Evolutionary conservation across 2,329 filamentous ascomycete genomes (phyloP).

Genomic region (Aspergillus versicolor): DNA sequence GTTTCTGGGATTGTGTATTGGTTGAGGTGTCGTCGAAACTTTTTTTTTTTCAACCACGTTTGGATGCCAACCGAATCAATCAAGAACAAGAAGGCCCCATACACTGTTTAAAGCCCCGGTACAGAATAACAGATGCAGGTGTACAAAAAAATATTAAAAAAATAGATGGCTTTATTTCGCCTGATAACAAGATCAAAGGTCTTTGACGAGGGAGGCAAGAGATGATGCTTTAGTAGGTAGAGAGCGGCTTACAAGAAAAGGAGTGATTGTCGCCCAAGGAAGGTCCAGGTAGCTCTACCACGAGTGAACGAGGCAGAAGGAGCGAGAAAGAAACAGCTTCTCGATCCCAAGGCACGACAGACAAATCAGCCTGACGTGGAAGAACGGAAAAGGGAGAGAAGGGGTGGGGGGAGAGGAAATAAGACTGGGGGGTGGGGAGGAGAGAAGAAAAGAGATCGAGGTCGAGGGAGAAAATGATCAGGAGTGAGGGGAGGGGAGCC

Average conservation of each 20-base stretch:
- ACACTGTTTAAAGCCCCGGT: background rate
- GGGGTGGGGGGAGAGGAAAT: constrained; percentile 24
- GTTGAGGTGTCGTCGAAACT: constrained; percentile 14
- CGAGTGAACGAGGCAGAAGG: constrained; percentile 35
- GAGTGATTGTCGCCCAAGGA: constrained; percentile 23
- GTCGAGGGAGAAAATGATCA: constrained; percentile 7
- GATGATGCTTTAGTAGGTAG: constrained; percentile 10
- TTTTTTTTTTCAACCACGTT: constrained; percentile 4
- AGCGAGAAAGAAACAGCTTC: constrained; percentile 17
- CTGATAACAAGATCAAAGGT: background rate
- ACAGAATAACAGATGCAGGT: no score
- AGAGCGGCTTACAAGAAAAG: constrained; percentile 28
- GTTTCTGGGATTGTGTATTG: constrained; percentile 6
- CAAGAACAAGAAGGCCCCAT: background rate
- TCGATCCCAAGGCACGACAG: constrained; percentile 26
- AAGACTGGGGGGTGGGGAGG: constrained; percentile 21
- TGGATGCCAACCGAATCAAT: background rate
- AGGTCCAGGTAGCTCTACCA: constrained; percentile 29
- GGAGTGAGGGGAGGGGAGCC: constrained; percentile 8
- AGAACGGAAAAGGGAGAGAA: constrained; percentile 20
- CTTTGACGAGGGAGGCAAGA: constrained; percentile 7
- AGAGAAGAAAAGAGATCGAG: constrained; percentile 1
- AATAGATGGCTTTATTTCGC: background rate
- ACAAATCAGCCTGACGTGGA: constrained; percentile 21
- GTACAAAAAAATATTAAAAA: background rate